Conservation (phyloP, 192 early-diverging fungal species). For the Linnemannia hyalina region DNA sequence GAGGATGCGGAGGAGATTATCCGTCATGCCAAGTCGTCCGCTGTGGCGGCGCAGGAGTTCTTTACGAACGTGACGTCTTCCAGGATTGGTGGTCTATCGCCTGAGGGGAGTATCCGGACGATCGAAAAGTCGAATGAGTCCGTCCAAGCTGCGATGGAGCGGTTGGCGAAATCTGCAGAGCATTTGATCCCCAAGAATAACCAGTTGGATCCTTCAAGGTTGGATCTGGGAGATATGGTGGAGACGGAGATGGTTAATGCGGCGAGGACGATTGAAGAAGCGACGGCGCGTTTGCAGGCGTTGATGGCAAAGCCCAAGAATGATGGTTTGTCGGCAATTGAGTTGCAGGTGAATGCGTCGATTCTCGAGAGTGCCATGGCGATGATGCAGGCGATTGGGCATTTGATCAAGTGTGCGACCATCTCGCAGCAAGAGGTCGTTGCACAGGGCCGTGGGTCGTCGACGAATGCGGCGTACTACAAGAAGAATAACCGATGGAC, state of each 20-base stretch:
- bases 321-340: slow-evolving; percentile 71
- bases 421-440: slow-evolving; percentile 98
- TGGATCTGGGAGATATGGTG: slow-evolving; percentile 88
- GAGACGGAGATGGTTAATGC: slow-evolving; percentile 94
- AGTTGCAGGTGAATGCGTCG: slow-evolving; percentile 90
- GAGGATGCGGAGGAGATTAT: slow-evolving; percentile 81
- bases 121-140: slow-evolving; percentile 80
- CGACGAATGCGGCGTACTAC: slow-evolving; percentile 89
- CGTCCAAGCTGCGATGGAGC: slow-evolving; percentile 81
- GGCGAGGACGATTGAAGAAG: slow-evolving; percentile 91
- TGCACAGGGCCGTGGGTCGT: slow-evolving; percentile 84
- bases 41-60: slow-evolving; percentile 76
- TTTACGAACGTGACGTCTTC: slow-evolving; percentile 87
- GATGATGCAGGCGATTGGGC: slow-evolving; percentile 92
- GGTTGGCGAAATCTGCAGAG: slow-evolving; percentile 80
- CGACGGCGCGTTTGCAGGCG: slow-evolving; percentile 81
- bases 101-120: slow-evolving; percentile 75
- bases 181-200: slow-evolving; percentile 74
- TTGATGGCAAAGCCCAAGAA: slow-evolving; percentile 82
- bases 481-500: slow-evolving; percentile 99
- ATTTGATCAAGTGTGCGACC: slow-evolving; percentile 93
- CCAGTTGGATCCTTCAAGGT: slow-evolving; percentile 62
- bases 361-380: slow-evolving; percentile 92
- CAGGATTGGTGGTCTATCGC: slow-evolving; percentile 69
- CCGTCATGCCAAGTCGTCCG: slow-evolving; percentile 73